phyloP scores from a whole-genome alignment of 805 yeast species.

The Monosporozyma siamensis region DNA sequence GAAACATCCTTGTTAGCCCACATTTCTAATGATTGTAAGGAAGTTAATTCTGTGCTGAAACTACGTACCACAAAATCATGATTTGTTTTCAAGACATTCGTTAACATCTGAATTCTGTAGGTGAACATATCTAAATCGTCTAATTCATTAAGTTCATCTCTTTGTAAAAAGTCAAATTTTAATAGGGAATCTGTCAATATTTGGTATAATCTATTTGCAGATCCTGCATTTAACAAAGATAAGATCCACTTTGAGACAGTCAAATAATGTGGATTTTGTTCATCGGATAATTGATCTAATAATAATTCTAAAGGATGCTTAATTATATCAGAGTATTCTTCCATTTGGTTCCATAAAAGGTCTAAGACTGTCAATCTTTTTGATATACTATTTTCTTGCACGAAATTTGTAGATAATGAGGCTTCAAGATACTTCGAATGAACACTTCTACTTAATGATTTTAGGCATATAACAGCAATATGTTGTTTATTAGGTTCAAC shows the following conservation, averaged over 20 bases:
- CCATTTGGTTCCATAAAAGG: conserved; percentile 68
- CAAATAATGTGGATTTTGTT: conserved; percentile 35
- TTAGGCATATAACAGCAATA: conserved; percentile 58
- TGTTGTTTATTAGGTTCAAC: conserved; percentile 48
- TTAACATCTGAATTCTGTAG: conserved; percentile 49
- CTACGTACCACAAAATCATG: conserved; percentile 35
- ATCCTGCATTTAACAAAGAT: conserved; percentile 39
- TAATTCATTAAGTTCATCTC: conserved; percentile 27
- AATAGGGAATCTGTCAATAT: conserved; percentile 48
- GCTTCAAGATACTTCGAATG: conserved; percentile 60
- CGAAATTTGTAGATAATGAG: conserved; percentile 49
- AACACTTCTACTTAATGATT: conserved; percentile 47
- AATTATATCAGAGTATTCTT: conserved; percentile 30
- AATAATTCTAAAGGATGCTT: conserved; percentile 57
- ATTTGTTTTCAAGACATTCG: conserved; percentile 43
- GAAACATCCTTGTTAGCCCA: conserved; percentile 39
- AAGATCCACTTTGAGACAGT: conserved; percentile 43
- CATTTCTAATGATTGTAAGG: conserved; percentile 32
- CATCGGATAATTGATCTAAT: conserved; percentile 49
- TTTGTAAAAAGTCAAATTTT: conserved; percentile 30
- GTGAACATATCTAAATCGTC: conserved; percentile 58
- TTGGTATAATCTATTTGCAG: conserved; percentile 52
- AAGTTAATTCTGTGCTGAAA: conserved; percentile 50
- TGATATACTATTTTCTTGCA: conserved; percentile 32
- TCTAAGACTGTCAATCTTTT: conserved; percentile 47